Conservation (phyloP, 1,284 basidiomycete genomes). For the Ceratorhiza oryzae-sativae region DNA sequence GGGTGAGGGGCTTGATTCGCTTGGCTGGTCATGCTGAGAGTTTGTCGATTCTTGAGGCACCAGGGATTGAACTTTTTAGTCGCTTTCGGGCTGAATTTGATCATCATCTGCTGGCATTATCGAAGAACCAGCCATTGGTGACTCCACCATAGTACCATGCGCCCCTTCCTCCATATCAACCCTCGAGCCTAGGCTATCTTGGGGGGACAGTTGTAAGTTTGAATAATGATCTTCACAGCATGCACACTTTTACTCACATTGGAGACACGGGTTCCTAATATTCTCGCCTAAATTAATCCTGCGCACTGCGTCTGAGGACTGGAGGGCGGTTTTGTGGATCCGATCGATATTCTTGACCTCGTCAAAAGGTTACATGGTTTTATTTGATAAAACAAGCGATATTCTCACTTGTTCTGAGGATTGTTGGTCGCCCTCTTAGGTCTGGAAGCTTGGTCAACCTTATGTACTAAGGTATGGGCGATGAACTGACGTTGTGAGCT, state of each 20-base stretch:
- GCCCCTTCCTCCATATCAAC: not conserved
- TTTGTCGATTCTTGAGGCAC: not conserved
- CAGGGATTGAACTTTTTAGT: not conserved
- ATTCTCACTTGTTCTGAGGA: not conserved
- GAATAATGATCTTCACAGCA: no score
- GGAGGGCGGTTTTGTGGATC: conserved; percentile 11
- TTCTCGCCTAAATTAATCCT: not conserved
- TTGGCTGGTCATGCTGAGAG: not conserved
- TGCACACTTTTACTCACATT: not conserved
- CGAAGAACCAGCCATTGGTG: not conserved
- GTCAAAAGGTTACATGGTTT: not conserved
- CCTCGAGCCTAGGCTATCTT: not conserved
- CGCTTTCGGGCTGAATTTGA: not conserved
- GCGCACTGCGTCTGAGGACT: not conserved
- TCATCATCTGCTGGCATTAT: not conserved
- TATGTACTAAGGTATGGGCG: no score
- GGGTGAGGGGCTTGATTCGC: not conserved
- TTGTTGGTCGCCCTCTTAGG: not conserved
- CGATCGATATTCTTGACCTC: conserved; percentile 9
- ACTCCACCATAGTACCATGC: not conserved
- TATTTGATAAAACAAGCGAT: not conserved
- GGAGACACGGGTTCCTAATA: not conserved
- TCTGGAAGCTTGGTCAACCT: no score
- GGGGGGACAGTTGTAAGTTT: not conserved
- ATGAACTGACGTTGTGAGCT: not conserved